Base-by-base conservation (phyloP, 2,329 filamentous ascomycete species). In the Colletotrichum sp. region DNA sequence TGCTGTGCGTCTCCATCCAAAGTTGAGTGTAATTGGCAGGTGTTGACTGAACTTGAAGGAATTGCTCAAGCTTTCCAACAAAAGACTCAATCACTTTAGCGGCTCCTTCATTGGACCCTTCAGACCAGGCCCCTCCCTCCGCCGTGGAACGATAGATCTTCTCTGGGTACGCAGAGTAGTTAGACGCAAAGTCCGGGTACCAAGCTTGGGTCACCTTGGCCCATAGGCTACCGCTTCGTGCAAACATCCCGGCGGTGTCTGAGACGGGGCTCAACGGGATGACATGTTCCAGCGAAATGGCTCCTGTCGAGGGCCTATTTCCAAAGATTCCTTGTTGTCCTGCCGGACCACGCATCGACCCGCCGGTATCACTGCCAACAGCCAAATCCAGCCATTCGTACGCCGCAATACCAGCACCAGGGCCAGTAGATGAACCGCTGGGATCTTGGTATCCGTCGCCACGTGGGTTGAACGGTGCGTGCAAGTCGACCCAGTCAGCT, bases 281-380 rank as follows among this genome's bases (percentile, higher is more conserved):
- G 2, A 85, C 86, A 5, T 83, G 77, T 13, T 86, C 84, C 0
- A 88, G 80, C 0, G 78, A 78, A 3, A 88, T 83, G 3, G 86
- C 79, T 0, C 82, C 85, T 6, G 85, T 84, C 34, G 83, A 84
- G 0, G 87, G 87, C 0, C 87, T 80, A 69, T 87, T 86, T 0
- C 86, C 88, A 43, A 86, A 89, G 0, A 87, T 74, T 1, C 87
- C 88, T 16, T 86, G 82, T 0, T 82, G 79, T 0, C 82, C 82
- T 2, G 87, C 85, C 0, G 88, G 88, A 7, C 75, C 71, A 8
- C 75, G 66, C 72, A 75, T 77, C 15, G 66, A 71, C 21, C 72
- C 75, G 16, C 77, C 77, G n/a, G 78, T 79, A 48, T 79, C 78
- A 48, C 63, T 77, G 2, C 79, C 80, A 13, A 82, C 24, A 4